Evolutionary conservation across 2,329 filamentous ascomycete genomes (phyloP).

Genomic region (Canariomyces notabilis): DNA sequence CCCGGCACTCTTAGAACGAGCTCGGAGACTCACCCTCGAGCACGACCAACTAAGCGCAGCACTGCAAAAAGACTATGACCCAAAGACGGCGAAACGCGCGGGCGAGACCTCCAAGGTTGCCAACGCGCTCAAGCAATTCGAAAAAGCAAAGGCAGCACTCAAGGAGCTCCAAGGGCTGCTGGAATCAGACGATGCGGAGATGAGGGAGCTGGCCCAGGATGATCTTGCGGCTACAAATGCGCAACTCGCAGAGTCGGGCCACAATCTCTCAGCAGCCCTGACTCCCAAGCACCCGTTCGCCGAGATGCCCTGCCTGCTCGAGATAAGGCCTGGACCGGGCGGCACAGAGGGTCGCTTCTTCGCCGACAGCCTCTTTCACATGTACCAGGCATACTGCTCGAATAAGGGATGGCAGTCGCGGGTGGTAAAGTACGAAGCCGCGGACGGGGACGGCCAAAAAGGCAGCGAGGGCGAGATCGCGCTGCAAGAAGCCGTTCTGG

Average conservation of each 20-base stretch:
- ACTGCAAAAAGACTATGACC: conserved; percentile 52
- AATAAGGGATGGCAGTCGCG: conserved; percentile 60
- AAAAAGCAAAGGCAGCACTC: conserved; percentile 48
- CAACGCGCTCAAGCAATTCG: conserved; percentile 53
- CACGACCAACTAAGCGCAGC: conserved; percentile 49
- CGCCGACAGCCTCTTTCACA: conserved; percentile 76
- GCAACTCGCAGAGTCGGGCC: conserved; percentile 58
- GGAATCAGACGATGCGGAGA: conserved; percentile 56
- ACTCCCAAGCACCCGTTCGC: conserved; percentile 88
- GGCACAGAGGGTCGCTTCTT: conserved; percentile 90
- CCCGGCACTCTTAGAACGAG: conserved; percentile 54
- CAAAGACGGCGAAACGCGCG: conserved; percentile 51
- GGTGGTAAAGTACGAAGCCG: conserved; percentile 70
- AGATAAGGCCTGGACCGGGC: conserved; percentile 87
- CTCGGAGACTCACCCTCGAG: conserved; percentile 52
- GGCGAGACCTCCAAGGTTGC: conserved; percentile 58
- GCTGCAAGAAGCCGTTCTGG: conserved; percentile 81
- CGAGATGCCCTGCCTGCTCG: conserved; percentile 80
- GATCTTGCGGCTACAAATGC: conserved; percentile 66
- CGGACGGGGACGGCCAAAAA: conserved; percentile 57
- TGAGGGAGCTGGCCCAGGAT: conserved; percentile 72
- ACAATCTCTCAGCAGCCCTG: conserved; percentile 67
- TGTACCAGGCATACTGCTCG: conserved; percentile 80
- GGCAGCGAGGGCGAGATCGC: conserved; percentile 58
- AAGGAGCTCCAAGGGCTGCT: conserved; percentile 50